A percentile compares a stretch with the other conserved stretches of the same genome.
Conservation (phyloP, 805 yeast species). For the Metschnikowia vanudenii region DNA sequence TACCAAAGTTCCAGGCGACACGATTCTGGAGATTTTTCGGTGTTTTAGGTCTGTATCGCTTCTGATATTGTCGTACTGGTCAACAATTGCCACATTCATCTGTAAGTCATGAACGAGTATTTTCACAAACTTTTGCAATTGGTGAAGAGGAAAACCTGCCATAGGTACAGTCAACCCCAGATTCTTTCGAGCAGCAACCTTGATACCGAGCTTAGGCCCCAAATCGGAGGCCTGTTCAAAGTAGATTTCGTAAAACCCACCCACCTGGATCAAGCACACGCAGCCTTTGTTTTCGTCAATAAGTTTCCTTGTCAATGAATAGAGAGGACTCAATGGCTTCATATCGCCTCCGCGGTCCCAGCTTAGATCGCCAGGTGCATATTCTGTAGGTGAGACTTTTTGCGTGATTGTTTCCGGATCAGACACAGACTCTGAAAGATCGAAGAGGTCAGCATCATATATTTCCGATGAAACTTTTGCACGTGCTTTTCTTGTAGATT, state of each 20-base stretch:
- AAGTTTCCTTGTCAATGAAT: slow-evolving; percentile 31
- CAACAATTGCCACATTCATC: slow-evolving; percentile 78
- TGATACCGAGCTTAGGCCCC: slow-evolving; percentile 69
- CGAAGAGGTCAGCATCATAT: not conserved
- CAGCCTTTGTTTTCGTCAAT: slow-evolving; percentile 38
- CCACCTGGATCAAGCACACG: slow-evolving; percentile 67
- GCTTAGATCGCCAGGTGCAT: slow-evolving; percentile 9
- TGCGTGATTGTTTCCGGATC: not conserved
- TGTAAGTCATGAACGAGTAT: slow-evolving; percentile 69
- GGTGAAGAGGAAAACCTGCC: slow-evolving; percentile 87
- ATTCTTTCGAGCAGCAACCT: slow-evolving; percentile 58
- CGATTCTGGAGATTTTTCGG: slow-evolving; percentile 72
- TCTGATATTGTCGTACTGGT: slow-evolving; percentile 46
- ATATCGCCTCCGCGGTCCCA: slow-evolving; percentile 43
- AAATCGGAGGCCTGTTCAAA: slow-evolving; percentile 80
- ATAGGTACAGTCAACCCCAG: slow-evolving; percentile 55
- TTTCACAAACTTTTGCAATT: slow-evolving; percentile 69
- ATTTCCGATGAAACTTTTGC: not conserved
- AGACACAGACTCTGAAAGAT: not conserved
- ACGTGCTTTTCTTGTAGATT: not conserved
- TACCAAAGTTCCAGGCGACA: slow-evolving; percentile 90
- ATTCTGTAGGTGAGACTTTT: not conserved
- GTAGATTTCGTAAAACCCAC: slow-evolving; percentile 83
- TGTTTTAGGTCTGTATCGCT: slow-evolving; percentile 40
- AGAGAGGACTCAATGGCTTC: slow-evolving; percentile 34